phyloP scores from a whole-genome alignment of 352 stramenopile species.

The Pythium monospermum region DNA sequence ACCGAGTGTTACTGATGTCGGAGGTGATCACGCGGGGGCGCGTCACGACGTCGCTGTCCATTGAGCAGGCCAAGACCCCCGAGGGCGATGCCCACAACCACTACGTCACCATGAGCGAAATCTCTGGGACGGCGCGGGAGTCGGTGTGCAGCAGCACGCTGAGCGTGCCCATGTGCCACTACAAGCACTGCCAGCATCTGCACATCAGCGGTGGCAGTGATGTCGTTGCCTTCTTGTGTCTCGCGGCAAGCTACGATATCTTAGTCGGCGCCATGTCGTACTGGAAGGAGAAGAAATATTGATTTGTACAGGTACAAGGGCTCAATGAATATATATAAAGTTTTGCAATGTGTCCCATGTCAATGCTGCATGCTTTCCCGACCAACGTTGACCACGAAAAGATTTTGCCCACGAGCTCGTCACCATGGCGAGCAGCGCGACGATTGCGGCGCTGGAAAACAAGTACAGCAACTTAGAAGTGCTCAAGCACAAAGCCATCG shows the following conservation, averaged over 20 bases:
- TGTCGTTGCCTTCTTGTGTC: constrained; percentile 60
- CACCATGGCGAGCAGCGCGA: constrained; percentile 39
- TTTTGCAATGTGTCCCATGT: constrained; percentile 20
- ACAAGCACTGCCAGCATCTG: constrained; percentile 72
- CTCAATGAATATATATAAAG: constrained; percentile 13
- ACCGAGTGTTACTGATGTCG: constrained; percentile 73
- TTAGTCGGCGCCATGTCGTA: constrained; percentile 61
- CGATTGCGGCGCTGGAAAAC: constrained; percentile 44
- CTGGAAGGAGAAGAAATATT: constrained; percentile 73
- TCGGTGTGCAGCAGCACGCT: constrained; percentile 73
- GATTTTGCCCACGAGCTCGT: no score
- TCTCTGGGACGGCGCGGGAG: constrained; percentile 47
- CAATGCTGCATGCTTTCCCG: no score
- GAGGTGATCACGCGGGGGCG: constrained; percentile 79
- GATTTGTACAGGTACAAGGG: constrained; percentile 26
- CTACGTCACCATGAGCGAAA: constrained; percentile 78
- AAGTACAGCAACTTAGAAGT: constrained; percentile 64
- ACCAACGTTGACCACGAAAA: no score
- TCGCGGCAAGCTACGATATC: constrained; percentile 77
- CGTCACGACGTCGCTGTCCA: constrained; percentile 66
- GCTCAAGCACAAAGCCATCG: constrained; percentile 58
- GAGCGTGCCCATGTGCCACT: constrained; percentile 51
- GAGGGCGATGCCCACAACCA: constrained; percentile 51
- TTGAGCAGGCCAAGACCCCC: constrained; percentile 50
- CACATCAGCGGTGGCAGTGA: constrained; percentile 73